Conservation (phyloP, 805 yeast genomes). For the Peterozyma toletana region DNA sequence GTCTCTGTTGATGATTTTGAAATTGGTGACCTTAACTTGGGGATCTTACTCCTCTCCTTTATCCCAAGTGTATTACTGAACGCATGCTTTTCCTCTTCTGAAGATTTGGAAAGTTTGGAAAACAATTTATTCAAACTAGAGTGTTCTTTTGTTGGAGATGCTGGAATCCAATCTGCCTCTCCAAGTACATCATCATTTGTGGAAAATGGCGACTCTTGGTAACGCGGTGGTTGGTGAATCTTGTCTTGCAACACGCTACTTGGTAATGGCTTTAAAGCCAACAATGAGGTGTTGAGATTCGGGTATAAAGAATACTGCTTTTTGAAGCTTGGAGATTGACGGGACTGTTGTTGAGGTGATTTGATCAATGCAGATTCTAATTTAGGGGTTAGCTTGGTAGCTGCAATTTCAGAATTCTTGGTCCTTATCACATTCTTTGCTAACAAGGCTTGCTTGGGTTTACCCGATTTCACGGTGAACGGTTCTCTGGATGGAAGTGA, state of each 20-base stretch:
- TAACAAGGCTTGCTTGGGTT: background rate
- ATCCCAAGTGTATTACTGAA: too few relatives aligned
- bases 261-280: background rate
- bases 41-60: too few relatives aligned
- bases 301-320: background rate
- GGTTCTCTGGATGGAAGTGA: slow-evolving; percentile 22
- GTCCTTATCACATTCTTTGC: too few relatives aligned
- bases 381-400: background rate
- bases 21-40: too few relatives aligned
- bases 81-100: too few relatives aligned
- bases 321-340: background rate
- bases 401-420: background rate
- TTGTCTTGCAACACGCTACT: background rate
- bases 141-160: too few relatives aligned
- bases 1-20: too few relatives aligned
- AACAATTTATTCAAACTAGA: too few relatives aligned
- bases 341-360: slow-evolving; percentile 9
- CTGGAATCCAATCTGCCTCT: too few relatives aligned
- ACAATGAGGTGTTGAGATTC: background rate
- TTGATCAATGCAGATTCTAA: slow-evolving; percentile 16
- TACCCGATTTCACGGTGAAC: slow-evolving; percentile 18
- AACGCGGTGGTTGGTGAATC: slow-evolving; percentile 7
- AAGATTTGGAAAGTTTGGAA: too few relatives aligned
- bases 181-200: too few relatives aligned
- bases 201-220: too few relatives aligned